Percentiles rank a stretch among this genome's conserved stretches.
Conservation (phyloP, 306 rosid genomes). For the Lagenaria siceraria region DNA sequence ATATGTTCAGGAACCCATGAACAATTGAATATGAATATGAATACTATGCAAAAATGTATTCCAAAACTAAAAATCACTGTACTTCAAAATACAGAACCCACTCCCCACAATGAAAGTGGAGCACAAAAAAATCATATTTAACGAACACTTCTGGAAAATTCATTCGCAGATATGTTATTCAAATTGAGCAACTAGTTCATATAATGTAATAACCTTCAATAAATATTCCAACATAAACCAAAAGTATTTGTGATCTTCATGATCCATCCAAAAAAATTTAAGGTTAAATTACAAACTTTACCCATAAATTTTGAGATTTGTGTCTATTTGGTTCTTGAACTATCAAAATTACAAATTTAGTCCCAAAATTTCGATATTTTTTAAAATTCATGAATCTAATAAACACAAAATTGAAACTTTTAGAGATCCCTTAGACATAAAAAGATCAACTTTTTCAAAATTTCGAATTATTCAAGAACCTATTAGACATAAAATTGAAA, state of each 20-base stretch:
- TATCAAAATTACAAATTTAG: not conserved
- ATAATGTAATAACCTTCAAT: not conserved
- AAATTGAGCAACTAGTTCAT: not conserved
- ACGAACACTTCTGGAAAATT: not conserved
- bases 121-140: not conserved
- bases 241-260: not conserved
- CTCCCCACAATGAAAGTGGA: not conserved
- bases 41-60: not conserved
- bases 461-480: too few relatives aligned
- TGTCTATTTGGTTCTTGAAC: not conserved
- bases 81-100: not conserved
- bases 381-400: not conserved
- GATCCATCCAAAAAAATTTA: not conserved
- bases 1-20: not conserved
- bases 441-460: not conserved
- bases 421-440: not conserved
- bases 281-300: too few relatives aligned
- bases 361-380: not conserved
- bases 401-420: too few relatives aligned
- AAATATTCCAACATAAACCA: not conserved
- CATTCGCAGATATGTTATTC: not conserved
- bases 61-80: not conserved
- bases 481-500: not conserved
- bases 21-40: not conserved
- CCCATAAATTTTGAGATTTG: not conserved